Evolutionary conservation across 208 protist genomes (phyloP), one percentile per base, ranked within the genome.

Genomic region (Trypanosomatidae sp.): DNA sequence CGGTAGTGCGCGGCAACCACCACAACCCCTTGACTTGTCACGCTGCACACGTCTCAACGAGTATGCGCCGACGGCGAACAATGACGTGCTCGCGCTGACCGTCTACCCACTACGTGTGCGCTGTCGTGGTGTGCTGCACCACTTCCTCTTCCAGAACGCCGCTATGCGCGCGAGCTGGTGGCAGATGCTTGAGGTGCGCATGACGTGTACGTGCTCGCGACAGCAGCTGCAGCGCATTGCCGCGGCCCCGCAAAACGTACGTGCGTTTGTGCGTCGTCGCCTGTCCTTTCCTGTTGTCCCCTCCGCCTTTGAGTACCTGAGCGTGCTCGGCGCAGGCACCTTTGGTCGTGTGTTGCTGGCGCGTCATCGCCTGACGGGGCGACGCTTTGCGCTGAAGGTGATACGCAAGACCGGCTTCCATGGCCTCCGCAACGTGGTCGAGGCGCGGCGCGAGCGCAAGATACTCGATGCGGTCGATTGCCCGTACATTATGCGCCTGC

Each of bases 401-500:
- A 67, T 91, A 11, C 58, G 65, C 13, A 85, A 81, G 51, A 51
- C 48, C 28, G 53, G 51, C 26, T 80, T 84, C 51, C 51, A 61
- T 24, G 58, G 57, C 23, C 48, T 76, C 19, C 59, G 64, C 13
- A 85, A 79, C 62, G 48, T 89, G 8, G 40, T 78, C 27, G 66
- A 72, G 50, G 48, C 78, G 8, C 61, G 87, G n/a, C 60, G 72
- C 20, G 88, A 95, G 52, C 66, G 74, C 42, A 41, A 33, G 47
- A 58, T 92, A 4, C 48, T 95, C 44, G 58, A 81, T 13, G 44
- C 11, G 5, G 44, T 92, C 3, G 53, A 78, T 42, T 87, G 80
- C 43, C 90, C 85, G 6, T 94, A 85, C 56, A 92, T 94, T 35
- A 82, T 92, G 58, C 66, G 64, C 26, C 49, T 94, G 11, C 74